These are phyloP conservation scores for Saxophila tyrrhenica DNA, from an alignment of 495 filamentous ascomycete genomes.

Conservation along the genomic window DNA sequence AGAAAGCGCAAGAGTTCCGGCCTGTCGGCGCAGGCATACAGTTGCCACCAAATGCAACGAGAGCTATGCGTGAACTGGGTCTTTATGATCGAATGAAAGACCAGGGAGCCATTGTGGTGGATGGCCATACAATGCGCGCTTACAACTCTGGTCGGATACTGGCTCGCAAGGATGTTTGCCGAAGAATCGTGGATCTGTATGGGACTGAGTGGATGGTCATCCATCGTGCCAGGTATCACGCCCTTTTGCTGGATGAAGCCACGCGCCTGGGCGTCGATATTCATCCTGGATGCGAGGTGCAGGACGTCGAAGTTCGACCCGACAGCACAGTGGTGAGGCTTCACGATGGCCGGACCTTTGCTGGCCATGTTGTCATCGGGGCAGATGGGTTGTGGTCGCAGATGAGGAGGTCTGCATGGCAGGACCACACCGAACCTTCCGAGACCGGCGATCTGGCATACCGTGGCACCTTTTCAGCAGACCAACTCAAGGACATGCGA, in stretches of 20 bases:
- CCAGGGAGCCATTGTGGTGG: neutral
- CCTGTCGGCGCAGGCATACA: neutral
- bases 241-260: neutral
- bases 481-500: neutral
- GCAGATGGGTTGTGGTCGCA: neutral
- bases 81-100: neutral
- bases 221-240: too few species aligned
- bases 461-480: neutral
- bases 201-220: too few species aligned
- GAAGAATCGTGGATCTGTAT: too few species aligned
- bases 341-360: neutral
- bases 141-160: neutral
- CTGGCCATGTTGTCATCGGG: neutral
- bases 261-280: neutral
- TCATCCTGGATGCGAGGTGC: neutral
- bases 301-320: neutral
- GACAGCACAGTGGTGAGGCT: neutral
- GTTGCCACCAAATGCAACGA: neutral
- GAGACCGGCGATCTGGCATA: neutral
- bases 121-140: neutral
- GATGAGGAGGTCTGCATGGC: neutral
- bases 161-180: neutral
- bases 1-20: neutral
- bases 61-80: neutral
- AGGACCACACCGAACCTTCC: neutral